Conservation (phyloP, 2,329 filamentous ascomycete species). For the Coleophoma eucalyptorum region DNA sequence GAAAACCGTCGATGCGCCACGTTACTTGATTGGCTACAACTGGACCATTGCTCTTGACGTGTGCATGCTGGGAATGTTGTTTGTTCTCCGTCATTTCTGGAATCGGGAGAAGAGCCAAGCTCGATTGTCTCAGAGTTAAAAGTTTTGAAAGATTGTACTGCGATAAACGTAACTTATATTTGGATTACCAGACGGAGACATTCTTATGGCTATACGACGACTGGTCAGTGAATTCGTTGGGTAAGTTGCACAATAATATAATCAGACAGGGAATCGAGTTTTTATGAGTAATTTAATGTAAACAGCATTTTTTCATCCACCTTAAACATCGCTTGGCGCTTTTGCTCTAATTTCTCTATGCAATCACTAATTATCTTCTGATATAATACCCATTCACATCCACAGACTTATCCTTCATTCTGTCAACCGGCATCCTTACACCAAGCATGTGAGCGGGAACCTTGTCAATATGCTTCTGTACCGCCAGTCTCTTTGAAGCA, state of each 20-base stretch:
- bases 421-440: conserved; percentile 46
- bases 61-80: conserved; percentile 18
- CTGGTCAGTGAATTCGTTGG: no score
- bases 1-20: conserved; percentile 25
- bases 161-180: no score
- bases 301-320: no score
- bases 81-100: conserved; percentile 9
- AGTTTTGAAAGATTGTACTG: no score
- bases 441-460: conserved; percentile 57
- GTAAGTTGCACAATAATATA: no score
- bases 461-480: conserved; percentile 52
- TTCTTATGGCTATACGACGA: no score
- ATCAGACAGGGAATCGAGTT: no score
- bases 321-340: no score
- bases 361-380: conserved; percentile 10
- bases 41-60: conserved; percentile 26
- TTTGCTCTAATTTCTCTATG: no score
- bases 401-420: conserved; percentile 39
- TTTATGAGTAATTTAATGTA: no score
- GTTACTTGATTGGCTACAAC: conserved; percentile 25
- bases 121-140: no score
- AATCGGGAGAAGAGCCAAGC: conserved; percentile 28
- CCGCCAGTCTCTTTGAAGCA: conserved; percentile 41
- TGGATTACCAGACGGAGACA: no score
- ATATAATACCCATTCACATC: conserved; percentile 34